Evolutionary conservation across 2,329 filamentous ascomycete species (phyloP), one percentile per base, ranked within the genome.

Genomic region (Magnaporthiopsis poae): DNA sequence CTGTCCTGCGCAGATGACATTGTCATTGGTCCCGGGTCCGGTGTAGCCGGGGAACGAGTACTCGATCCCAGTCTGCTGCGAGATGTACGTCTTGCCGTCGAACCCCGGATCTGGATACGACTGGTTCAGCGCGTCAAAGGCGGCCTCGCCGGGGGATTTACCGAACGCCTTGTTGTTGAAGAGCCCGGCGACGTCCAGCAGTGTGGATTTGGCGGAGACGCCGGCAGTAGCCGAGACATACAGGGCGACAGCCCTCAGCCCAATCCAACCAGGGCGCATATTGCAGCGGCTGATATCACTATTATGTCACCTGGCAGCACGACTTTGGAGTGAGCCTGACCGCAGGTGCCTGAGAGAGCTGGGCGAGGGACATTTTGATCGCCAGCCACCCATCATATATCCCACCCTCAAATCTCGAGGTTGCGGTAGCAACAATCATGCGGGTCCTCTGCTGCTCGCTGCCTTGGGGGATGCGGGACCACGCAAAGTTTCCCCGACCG

Each of bases 161-260:
- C 79, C 79, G 67, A 83, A 82, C 1, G 74, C 80, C 66, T 80
- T 80, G 70, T 82, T 82, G 73, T 83, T 81, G 72, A 79, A 80
- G 60, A 76, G 75, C 0, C 71, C 25, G 0, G 73, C 71, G 29
- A 82, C 70, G 15, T 77, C 71, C 2, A 78, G 61, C 0, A 71
- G 72, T 9, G 74, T 68, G 18, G 75, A 76, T 61, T 18, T 29
- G n/a, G n/a, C 52, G 9, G 64, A 33, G 12, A 31, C 31, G 27
- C 35, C 39, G 35, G 12, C 59, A 18, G 56, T 31, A 5, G 9
- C 31, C 15, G 64, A 12, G 56, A 56, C 56, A 12, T 21, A 65
- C 29, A 65, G 7, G 31, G 46, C 56, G 15, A n/a, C 27, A 29
- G 56, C 46, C 52, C 31, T 5, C 15, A 33, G 11, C 35, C 46